Conservation (phyloP, 148 eudicot genomes). For the Nepenthes gracilis region DNA sequence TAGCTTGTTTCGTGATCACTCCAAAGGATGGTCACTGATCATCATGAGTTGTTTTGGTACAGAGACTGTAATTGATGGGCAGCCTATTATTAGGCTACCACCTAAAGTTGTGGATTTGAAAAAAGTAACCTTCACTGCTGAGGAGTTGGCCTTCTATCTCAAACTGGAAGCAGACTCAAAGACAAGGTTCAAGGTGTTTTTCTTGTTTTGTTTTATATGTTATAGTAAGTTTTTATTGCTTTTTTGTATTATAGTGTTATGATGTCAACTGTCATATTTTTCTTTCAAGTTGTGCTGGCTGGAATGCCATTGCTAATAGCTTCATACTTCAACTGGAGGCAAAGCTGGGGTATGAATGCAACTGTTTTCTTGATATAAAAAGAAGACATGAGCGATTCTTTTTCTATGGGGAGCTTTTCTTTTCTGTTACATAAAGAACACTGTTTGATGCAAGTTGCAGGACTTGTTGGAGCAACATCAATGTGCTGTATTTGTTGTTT, state of each 20-base stretch:
- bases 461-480: no score
- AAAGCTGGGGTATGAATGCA: not conserved
- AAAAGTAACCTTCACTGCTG: constrained; percentile 52
- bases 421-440: not conserved
- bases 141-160: constrained; percentile 75
- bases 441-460: no score
- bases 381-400: not conserved
- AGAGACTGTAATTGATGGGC: constrained; percentile 76
- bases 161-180: constrained; percentile 81
- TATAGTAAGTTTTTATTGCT: not conserved
- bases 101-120: constrained; percentile 48
- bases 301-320: no score
- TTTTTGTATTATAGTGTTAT: not conserved
- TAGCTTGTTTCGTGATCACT: not conserved
- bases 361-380: not conserved
- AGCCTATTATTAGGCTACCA: constrained; percentile 83
- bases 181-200: constrained; percentile 67
- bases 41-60: constrained; percentile 10
- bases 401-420: not conserved
- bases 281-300: no score
- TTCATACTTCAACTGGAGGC: no score
- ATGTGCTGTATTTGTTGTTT: no score
- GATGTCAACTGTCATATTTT: not conserved
- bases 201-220: not conserved
- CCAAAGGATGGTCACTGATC: constrained; percentile 1